Evolutionary conservation across 2,329 filamentous ascomycete genomes (phyloP), one percentile per base, ranked within the genome.

Genomic region (Alternaria longipes): DNA sequence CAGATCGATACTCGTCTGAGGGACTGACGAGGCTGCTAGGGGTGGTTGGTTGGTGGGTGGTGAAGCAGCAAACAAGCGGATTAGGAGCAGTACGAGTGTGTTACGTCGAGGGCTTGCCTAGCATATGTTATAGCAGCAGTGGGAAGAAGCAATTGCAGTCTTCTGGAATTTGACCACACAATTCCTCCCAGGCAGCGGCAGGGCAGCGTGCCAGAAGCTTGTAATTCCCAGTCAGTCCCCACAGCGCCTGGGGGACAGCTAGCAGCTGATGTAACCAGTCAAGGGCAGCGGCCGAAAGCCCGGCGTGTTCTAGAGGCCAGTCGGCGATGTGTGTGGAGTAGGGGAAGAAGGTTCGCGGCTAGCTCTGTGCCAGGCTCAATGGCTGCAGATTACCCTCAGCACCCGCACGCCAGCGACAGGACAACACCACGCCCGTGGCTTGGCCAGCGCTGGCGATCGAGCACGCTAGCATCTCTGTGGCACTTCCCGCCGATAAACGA

Each of bases 301-400:
- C 54, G 58, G 38, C 52, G 47, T 22, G 20, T 14, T 44, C 5
- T 22, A 18, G 26, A 40, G 45, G 49, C 52, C 40, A 36, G 54
- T 60, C 58, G 58, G 58, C 55, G 53, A 53, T 42, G 20, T 49
- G 56, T 22, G 47, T 51, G n/a, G 45, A 54, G 42, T 20, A 38
- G 58, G 54, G 54, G 38, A 22, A 22, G 47, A 50, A 54, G 41
- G 44, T 57, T 49, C 36, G 28, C 32, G 58, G n/a, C 59, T 61
- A 61, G 58, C 50, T 42, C 32, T 16, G 36, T 57, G 56, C 44
- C 50, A 51, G 58, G 56, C 52, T 63, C 56, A 56, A 59, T 62
- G 38, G 53, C 57, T 56, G 40, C 56, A 26, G 42, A 24, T 51
- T 22, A 8, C 42, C 34, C 60, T 62, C 52, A 56, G 52, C 60